Evolutionary conservation across 2,329 filamentous ascomycete genomes (phyloP), one percentile per base, ranked within the genome.

Genomic region (Trichoderma sp.): DNA sequence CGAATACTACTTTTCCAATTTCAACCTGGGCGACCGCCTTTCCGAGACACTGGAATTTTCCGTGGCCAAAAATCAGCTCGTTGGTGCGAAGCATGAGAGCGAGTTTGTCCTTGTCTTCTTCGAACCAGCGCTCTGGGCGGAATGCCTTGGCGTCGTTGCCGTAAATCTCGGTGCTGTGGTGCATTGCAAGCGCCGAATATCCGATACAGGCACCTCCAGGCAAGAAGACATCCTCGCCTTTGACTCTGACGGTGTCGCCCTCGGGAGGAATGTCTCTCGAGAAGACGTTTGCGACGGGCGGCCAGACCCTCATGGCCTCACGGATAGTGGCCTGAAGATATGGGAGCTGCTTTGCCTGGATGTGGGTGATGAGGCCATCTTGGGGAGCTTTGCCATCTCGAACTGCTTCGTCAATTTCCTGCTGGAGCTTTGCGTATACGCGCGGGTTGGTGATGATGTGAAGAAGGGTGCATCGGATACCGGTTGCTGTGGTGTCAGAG

Each of bases 361-460:
- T 72, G 45, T 70, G 65, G 0, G 76, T 72, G n/a, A 80, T 73
- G 29, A 70, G 71, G 82, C 82, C 29, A 84, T 79, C 34, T 86
- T 59, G 8, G 78, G 82, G 29, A 2, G 71, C 70, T 22, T 65
- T 68, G 4, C 75, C 74, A 0, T 80, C 77, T 0, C 82, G 80
- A 1, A 88, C 77, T 0, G 81, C 82, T 1, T 72, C 67, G 48
- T 84, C 80, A 29, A 87, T 80, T 70, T 89, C 87, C 0, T 71
- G 70, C 39, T 83, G 81, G 0, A 89, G 76, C 4, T 80, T 81
- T 2, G 71, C 59, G 64, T 85, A 83, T 0, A 83, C 79, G 0
- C 77, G 75, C 0, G 85, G 84, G 39, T 81, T 83, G 0, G 81
- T 84, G 6, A 84, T 79, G 59, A 89, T 75, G 71, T 84, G 81